Conservation (phyloP, 768 basidiomycete species). For the Mycena venus region DNA sequence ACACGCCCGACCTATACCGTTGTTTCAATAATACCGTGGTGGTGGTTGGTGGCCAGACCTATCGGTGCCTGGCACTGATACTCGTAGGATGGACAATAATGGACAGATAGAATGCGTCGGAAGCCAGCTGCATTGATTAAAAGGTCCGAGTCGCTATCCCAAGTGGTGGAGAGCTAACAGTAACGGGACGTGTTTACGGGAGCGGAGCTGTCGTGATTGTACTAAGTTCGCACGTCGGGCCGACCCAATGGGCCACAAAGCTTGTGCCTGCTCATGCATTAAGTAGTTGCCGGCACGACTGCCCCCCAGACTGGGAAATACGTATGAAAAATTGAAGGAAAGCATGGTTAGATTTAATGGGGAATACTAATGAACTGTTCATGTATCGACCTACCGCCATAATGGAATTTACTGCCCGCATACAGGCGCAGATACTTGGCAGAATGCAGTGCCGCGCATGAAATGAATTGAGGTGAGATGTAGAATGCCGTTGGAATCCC, state of each 20-base stretch:
- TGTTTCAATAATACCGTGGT: neutral
- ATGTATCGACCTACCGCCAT: too few relatives aligned
- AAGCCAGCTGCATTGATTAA: neutral
- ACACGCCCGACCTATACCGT: neutral
- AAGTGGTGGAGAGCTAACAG: neutral
- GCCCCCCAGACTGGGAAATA: neutral
- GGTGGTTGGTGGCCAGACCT: neutral
- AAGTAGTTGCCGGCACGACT: neutral
- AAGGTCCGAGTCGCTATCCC: neutral
- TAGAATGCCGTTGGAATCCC: too few relatives aligned
- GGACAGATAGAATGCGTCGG: constrained; percentile 15
- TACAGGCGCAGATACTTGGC: too few relatives aligned
- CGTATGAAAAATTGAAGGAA: neutral
- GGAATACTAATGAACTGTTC: too few relatives aligned
- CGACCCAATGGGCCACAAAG: neutral
- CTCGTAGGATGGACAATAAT: neutral
- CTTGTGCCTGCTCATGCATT: too few relatives aligned
- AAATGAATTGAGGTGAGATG: too few relatives aligned
- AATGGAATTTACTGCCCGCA: neutral
- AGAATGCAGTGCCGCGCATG: too few relatives aligned
- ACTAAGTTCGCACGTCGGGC: neutral
- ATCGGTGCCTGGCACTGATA: constrained; percentile 13
- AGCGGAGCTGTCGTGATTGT: neutral
- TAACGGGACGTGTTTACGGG: neutral
- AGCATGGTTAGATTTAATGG: neutral